These are phyloP conservation scores for Lasiosphaeria ovina DNA, from an alignment of 495 filamentous ascomycete species.

Conservation along the genomic window DNA sequence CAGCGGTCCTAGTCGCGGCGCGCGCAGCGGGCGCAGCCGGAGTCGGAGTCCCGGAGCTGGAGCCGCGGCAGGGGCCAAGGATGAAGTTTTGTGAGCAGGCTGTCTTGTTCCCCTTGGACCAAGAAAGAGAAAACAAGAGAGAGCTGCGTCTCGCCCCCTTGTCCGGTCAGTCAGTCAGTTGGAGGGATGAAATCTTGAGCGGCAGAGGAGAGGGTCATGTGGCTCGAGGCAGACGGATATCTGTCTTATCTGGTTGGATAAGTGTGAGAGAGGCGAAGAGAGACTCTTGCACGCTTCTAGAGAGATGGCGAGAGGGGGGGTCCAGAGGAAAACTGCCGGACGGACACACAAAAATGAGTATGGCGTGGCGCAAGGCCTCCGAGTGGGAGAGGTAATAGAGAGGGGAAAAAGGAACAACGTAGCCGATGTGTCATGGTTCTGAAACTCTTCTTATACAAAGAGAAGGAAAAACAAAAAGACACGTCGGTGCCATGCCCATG, in stretches of 20 bases:
- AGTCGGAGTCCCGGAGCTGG: slow-evolving; percentile 41
- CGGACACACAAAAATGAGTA: neutral
- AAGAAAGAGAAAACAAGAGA: neutral
- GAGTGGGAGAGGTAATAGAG: neutral
- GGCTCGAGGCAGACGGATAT: too few species aligned
- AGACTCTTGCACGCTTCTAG: too few species aligned
- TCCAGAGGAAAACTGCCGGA: neutral
- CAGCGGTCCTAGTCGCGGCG: slow-evolving; percentile 31
- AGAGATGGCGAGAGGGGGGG: too few species aligned
- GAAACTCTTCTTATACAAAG: neutral
- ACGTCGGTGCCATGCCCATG: slow-evolving; percentile 22
- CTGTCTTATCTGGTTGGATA: too few species aligned
- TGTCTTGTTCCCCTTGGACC: neutral
- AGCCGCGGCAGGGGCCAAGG: slow-evolving; percentile 22
- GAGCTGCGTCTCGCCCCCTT: neutral
- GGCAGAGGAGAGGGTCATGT: too few species aligned
- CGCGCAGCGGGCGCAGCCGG: slow-evolving; percentile 45
- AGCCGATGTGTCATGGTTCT: slow-evolving; percentile 19
- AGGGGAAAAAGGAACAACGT: neutral
- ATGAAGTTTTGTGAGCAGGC: slow-evolving; percentile 16
- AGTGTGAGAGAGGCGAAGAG: too few species aligned
- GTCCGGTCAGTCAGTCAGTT: neutral
- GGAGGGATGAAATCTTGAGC: too few species aligned
- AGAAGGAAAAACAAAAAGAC: slow-evolving; percentile 5
- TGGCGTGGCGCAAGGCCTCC: neutral